These are phyloP conservation scores for Ceratocystiopsis brevicomis DNA, from an alignment of 2,329 filamentous ascomycete genomes.

Conservation along the genomic window DNA sequence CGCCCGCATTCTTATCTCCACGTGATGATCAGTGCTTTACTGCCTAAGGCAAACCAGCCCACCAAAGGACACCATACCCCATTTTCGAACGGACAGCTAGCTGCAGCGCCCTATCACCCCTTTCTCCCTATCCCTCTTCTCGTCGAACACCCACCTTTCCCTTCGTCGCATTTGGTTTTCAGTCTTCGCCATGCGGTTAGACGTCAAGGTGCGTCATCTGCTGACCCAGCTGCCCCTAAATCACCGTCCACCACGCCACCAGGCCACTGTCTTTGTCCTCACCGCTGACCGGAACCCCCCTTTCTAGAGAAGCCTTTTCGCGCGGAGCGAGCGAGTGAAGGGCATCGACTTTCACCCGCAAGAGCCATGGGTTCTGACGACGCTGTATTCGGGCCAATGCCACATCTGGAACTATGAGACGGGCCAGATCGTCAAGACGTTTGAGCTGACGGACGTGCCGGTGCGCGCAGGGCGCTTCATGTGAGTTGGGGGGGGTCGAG, in stretches of 20 bases:
- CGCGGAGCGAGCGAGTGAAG: conserved; percentile 11
- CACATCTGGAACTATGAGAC: conserved; percentile 99
- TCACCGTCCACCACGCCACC: neutral
- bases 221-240: neutral
- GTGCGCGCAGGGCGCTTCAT: conserved; percentile 93
- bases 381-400: conserved; percentile 92
- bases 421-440: conserved; percentile 93
- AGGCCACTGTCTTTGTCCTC: neutral
- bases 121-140: neutral
- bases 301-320: conserved; percentile 9
- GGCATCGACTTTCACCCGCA: conserved; percentile 11
- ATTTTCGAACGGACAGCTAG: too few species aligned
- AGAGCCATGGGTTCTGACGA: conserved; percentile 40
- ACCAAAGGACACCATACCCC: too few species aligned
- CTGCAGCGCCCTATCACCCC: too few species aligned
- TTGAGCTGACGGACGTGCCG: conserved; percentile 95
- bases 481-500: neutral
- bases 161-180: neutral
- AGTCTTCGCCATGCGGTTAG: conserved; percentile 10
- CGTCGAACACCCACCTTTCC: too few species aligned
- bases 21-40: too few species aligned
- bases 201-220: conserved; percentile 8
- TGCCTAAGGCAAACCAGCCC: too few species aligned
- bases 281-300: neutral
- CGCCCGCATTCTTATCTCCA: too few species aligned